A percentile compares a stretch with the other conserved stretches of the same genome.
These are phyloP conservation scores for Hypocreales sp. DNA, from an alignment of 2,329 filamentous ascomycete species.

Conservation along the genomic window DNA sequence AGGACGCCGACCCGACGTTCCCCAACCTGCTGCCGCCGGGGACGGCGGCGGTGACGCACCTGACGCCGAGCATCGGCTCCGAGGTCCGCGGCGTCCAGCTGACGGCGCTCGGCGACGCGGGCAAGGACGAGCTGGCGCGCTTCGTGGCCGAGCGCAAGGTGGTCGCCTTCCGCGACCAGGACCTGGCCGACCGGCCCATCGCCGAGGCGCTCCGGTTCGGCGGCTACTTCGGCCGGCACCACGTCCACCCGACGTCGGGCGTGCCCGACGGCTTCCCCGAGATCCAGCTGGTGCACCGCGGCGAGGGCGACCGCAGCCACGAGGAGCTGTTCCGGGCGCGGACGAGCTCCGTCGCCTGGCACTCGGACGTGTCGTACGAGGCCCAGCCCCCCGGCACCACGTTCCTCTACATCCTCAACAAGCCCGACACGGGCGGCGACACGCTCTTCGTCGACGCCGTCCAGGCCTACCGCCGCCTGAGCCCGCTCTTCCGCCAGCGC, in stretches of 20 bases:
- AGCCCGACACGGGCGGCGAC: conserved; percentile 65
- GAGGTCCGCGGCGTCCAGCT: conserved; percentile 60
- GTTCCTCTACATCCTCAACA: conserved; percentile 78
- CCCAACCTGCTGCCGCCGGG: conserved; percentile 47
- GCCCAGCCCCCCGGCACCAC: conserved; percentile 79
- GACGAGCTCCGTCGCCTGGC: conserved; percentile 76
- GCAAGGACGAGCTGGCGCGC: conserved; percentile 63
- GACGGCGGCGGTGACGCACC: conserved; percentile 35
- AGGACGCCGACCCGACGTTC: conserved; percentile 55
- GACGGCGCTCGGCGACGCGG: conserved; percentile 48
- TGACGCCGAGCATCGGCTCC: conserved; percentile 61
- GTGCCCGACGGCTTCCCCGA: conserved; percentile 59
- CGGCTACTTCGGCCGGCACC: conserved; percentile 64
- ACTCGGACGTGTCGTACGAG: conserved; percentile 81
- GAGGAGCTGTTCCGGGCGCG: conserved; percentile 48
- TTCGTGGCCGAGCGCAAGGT: conserved; percentile 66
- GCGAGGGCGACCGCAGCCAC: conserved; percentile 30
- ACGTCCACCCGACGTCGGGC: conserved; percentile 69
- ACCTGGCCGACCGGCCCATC: conserved; percentile 57
- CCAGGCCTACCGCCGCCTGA: conserved; percentile 69
- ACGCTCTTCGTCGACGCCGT: conserved; percentile 70
- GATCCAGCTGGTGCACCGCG: conserved; percentile 65
- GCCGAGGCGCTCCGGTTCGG: conserved; percentile 52
- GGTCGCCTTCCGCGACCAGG: conserved; percentile 62
- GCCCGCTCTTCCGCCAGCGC: conserved; percentile 62